These are phyloP conservation scores for Pichia sp. DNA, from an alignment of 1,139 yeast species.

Conservation along the genomic window DNA sequence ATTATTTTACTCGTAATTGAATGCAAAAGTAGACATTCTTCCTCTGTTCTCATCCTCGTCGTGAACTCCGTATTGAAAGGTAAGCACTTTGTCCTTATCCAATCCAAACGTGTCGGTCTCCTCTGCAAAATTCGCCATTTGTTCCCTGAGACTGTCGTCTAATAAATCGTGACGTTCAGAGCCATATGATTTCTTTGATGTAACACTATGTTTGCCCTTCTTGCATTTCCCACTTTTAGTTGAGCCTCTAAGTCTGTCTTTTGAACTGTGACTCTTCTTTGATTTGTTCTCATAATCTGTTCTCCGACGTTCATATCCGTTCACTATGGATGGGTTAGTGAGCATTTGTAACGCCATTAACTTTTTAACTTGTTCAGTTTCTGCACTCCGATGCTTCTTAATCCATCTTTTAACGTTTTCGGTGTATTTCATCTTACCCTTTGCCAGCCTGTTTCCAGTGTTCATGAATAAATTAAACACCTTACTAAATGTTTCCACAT, in stretches of 20 bases:
- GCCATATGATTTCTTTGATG: neutral
- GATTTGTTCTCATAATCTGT: neutral
- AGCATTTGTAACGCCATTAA: slow-evolving; percentile 20
- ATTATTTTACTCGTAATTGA: slow-evolving; percentile 16
- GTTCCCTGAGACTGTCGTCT: no score
- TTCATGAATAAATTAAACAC: slow-evolving; percentile 18
- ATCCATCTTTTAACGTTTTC: slow-evolving; percentile 11
- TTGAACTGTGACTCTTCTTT: neutral
- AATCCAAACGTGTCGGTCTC: slow-evolving; percentile 8
- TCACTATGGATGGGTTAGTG: slow-evolving; percentile 19
- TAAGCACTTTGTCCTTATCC: slow-evolving; percentile 11
- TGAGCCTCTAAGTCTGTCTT: neutral
- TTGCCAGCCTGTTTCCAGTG: neutral
- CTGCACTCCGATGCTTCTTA: slow-evolving; percentile 6
- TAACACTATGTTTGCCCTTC: neutral
- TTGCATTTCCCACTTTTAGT: neutral
- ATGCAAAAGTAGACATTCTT: slow-evolving; percentile 13
- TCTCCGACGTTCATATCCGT: slow-evolving; percentile 4
- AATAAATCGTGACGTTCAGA: neutral
- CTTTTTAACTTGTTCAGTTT: slow-evolving; percentile 16
- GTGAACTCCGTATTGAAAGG: slow-evolving; percentile 7
- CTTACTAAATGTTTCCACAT: slow-evolving; percentile 20
- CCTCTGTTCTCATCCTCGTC: neutral
- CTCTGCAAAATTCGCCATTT: neutral
- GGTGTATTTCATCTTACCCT: neutral